Evolutionary conservation across 345 rosid species (phyloP), one percentile per base, ranked within the genome.

Genomic region (Luvunga scandens): DNA sequence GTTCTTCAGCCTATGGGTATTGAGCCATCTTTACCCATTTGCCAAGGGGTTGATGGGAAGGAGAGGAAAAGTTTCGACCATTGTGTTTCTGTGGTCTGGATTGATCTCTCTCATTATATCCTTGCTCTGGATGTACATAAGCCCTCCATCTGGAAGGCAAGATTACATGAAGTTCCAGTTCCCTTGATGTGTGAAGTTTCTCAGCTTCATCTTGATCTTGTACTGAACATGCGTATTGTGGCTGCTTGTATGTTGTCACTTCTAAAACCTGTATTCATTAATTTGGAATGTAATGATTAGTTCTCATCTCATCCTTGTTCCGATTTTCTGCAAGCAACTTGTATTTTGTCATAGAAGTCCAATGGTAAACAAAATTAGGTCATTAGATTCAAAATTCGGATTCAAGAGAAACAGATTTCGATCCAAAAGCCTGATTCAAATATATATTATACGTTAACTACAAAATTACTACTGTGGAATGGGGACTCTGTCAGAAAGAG

Each of bases 21-120:
- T 93, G 25, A 83, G 87, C 78, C 97, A 93, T 86, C 90, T 93
- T 2, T 89, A 87, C 84, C 94, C 95, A 6, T 93, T 91, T 68
- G 94, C 95, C 0, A 91, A 91, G 80, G 95, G 97, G 27, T 80
- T 93, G 83, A 88, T 93, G 97, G 97, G 97, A n/a, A 90, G 90
- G 68, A 90, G 91, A 68, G 93, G 95, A 1, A 92, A 80, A 83
- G 89, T 91, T 6, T 93, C 97, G 13, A 91, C 97, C 55, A 92
- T 92, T 56, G 88, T 92, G 38, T 92, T 81, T 57, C 90, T 92
- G 21, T 92, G 95, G 97, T 90, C 95, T 6, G 97, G 93, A 42
- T 77, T 91, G 87, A 78, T 92, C 67, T 87, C 95, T 25, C 86
- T 89, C 65, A 87, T 88, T 68, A 80, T 93, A 63, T 91, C 95